phyloP scores from a whole-genome alignment of 768 basidiomycete genomes.

The Panellus pusillus region DNA sequence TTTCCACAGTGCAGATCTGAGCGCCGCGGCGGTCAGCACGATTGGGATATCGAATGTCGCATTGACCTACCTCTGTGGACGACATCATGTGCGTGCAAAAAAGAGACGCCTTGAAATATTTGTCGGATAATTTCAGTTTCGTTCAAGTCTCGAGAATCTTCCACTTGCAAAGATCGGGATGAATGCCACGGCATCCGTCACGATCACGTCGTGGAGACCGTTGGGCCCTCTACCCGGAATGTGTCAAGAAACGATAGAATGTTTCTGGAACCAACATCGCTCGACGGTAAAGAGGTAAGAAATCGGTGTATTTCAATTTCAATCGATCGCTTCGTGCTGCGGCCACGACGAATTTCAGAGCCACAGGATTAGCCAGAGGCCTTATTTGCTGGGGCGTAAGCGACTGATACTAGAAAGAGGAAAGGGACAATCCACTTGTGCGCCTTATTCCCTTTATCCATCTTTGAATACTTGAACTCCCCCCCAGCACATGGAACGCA shows the following conservation, averaged over 20 bases:
- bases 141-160: not conserved
- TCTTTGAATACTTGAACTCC: not conserved
- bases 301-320: not conserved
- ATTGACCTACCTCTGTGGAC: too few species aligned
- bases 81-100: too few species aligned
- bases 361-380: not conserved
- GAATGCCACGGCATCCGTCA: not conserved
- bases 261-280: not conserved
- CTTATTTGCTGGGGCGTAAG: too few species aligned
- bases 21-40: too few species aligned
- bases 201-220: too few species aligned
- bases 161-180: not conserved
- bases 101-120: too few species aligned
- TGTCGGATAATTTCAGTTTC: too few species aligned
- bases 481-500: constrained; percentile 10
- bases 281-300: not conserved
- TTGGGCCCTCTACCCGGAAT: not conserved
- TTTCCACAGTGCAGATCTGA: not conserved
- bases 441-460: not conserved
- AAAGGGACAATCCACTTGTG: constrained; percentile 16
- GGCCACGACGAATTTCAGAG: not conserved
- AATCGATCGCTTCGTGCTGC: not conserved
- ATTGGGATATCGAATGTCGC: too few species aligned
- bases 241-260: not conserved
- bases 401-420: too few species aligned